These are phyloP conservation scores for Pythium utonaiense DNA, from an alignment of 352 stramenopile species.

Conservation along the genomic window DNA sequence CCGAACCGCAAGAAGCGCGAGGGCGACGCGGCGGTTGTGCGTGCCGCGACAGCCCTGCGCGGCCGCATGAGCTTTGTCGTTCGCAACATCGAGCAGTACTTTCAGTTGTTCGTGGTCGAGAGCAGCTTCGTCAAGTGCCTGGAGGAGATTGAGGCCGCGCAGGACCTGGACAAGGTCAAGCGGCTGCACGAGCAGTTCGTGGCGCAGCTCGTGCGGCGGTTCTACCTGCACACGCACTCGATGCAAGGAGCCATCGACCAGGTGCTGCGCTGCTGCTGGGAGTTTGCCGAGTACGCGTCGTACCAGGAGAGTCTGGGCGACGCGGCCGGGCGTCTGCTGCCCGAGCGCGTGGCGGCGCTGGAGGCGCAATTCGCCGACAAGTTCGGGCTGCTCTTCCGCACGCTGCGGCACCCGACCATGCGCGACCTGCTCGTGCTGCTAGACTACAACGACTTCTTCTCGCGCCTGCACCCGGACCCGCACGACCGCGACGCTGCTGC, in stretches of 20 bases:
- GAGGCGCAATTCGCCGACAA: conserved; percentile 49
- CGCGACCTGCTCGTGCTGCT: conserved; percentile 71
- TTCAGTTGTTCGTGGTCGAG: conserved; percentile 79
- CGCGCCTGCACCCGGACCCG: neutral
- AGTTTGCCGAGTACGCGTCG: conserved; percentile 64
- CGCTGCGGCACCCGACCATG: conserved; percentile 57
- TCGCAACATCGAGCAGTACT: conserved; percentile 66
- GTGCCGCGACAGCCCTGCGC: conserved; percentile 35
- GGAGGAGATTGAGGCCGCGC: conserved; percentile 37
- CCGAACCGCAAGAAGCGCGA: conserved; percentile 23
- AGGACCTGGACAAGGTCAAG: conserved; percentile 72
- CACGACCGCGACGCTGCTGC: neutral
- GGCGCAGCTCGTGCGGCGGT: conserved; percentile 57
- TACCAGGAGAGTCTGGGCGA: conserved; percentile 36
- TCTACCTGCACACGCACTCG: conserved; percentile 66
- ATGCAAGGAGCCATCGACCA: conserved; percentile 57
- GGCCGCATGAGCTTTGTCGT: conserved; percentile 76
- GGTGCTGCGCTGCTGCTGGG: conserved; percentile 60
- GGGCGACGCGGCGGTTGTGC: conserved; percentile 6
- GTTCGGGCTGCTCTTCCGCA: conserved; percentile 62
- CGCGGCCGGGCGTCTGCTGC: neutral
- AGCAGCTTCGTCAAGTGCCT: conserved; percentile 55
- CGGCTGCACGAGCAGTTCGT: conserved; percentile 69
- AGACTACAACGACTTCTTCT: conserved; percentile 72
- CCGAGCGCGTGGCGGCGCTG: conserved; percentile 32